Evolutionary conservation across 2,329 filamentous ascomycete species (phyloP), one percentile per base, ranked within the genome.

Genomic region (Alternaria burnsii): DNA sequence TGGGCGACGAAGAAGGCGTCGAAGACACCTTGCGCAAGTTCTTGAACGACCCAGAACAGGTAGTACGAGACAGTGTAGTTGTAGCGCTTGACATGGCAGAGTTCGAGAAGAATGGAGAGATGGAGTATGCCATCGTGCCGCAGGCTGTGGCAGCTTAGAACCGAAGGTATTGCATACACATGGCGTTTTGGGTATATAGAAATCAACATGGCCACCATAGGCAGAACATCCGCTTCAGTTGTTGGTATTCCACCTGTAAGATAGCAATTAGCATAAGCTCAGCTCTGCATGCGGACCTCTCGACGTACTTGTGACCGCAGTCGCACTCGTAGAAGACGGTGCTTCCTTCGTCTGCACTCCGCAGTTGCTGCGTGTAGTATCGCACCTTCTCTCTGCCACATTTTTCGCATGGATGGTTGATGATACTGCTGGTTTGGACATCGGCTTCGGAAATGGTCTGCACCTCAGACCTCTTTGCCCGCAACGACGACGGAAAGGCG

Each of bases 31-130:
- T 99, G 74, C 92, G 88, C 80, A 86, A 84, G 65, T 98, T 97
- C 81, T 81, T 98, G 67, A 83, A 97, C 66, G 96, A 99, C 78
- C 88, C 93, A 62, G 94, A 98, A 80, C 88, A 92, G 78, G 94
- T 99, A 6, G 95, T 99, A 42, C 88, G 93, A 61, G 95, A 99
- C 76, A 98, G 94, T 79, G 89, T 97, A 40, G 88, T 97, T 71
- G 95, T 99, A 57, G 95, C 95, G 44, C 84, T 99, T 68, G 95
- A 99, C 79, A 99, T 99, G 93, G 95, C 94, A 11, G 94, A 97
- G 76, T 97, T 93, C 74, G 95, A 99, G 84, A 93, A 91, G 83
- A 91, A 89, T 69, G 91, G 92, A 42, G 88, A 97, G 80, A 83
- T 88, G 32, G 94, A 99, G 77, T 99, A 99, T 83, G 95, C 95